A percentile compares a stretch with the other conserved stretches of the same genome.
phyloP scores from a whole-genome alignment of 2,329 filamentous ascomycete species.

The Claviceps pazoutovae region DNA sequence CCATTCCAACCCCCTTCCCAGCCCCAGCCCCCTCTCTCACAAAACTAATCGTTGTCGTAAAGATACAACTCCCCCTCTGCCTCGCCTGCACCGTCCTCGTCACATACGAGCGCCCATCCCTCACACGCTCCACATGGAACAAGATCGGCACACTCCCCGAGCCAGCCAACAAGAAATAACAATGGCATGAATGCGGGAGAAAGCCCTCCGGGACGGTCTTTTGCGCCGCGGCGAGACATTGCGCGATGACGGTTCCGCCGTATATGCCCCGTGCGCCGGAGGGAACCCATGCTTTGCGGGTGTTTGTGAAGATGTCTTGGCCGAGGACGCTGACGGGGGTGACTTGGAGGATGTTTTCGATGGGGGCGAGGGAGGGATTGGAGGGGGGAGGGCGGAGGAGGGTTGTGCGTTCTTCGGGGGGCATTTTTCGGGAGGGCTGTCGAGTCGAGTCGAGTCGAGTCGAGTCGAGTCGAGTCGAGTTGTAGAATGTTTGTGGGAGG shows the following conservation, averaged over 20 bases:
- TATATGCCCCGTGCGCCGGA: conserved; percentile 86
- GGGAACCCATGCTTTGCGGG: conserved; percentile 81
- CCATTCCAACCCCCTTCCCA: too few species aligned
- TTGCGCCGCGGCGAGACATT: conserved; percentile 78
- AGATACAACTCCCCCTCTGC: conserved; percentile 79
- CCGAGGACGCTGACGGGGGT: conserved; percentile 65
- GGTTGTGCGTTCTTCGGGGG: conserved; percentile 20
- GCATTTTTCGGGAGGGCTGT: neutral
- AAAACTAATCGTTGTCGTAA: conserved; percentile 90
- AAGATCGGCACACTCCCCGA: conserved; percentile 73
- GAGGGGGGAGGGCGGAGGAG: conserved; percentile 55
- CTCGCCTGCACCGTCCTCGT: conserved; percentile 93
- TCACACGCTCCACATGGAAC: conserved; percentile 88
- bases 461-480: too few species aligned
- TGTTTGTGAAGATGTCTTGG: conserved; percentile 92
- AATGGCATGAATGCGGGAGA: conserved; percentile 90
- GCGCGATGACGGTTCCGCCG: conserved; percentile 84
- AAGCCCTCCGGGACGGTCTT: conserved; percentile 72
- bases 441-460: too few species aligned
- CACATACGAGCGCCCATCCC: conserved; percentile 78
- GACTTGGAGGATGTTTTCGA: conserved; percentile 82
- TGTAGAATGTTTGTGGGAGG: too few species aligned
- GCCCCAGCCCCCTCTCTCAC: conserved; percentile 35
- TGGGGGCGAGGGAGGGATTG: conserved; percentile 59
- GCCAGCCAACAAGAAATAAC: conserved; percentile 93